Evolutionary conservation across 1,139 yeast genomes (phyloP).

Genomic region (Saccharomyces hybrid): DNA sequence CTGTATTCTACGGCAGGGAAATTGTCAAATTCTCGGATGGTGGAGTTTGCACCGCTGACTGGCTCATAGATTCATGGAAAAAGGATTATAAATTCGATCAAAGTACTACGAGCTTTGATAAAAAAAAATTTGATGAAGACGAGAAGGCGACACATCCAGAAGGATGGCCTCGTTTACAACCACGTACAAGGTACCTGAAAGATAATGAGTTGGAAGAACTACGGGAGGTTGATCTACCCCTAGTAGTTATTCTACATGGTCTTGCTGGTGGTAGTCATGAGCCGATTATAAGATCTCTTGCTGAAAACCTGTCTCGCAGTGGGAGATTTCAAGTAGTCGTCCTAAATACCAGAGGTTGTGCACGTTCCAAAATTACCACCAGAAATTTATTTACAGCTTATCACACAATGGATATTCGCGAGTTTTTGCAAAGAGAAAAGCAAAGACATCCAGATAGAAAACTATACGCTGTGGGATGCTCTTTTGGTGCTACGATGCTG

Average conservation of each 20-base stretch:
- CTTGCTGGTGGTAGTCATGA: slow-evolving; percentile 92
- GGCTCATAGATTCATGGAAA: slow-evolving; percentile 44
- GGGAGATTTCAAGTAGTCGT: slow-evolving; percentile 59
- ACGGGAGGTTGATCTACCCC: slow-evolving; percentile 44
- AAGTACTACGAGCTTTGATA: slow-evolving; percentile 23
- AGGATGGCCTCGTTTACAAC: slow-evolving; percentile 68
- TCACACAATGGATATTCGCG: slow-evolving; percentile 66
- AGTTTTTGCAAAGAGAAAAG: slow-evolving; percentile 46
- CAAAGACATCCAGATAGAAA: slow-evolving; percentile 61
- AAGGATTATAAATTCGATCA: slow-evolving; percentile 34
- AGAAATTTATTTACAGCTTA: slow-evolving; percentile 69
- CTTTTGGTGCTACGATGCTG: slow-evolving; percentile 79
- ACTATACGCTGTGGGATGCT: slow-evolving; percentile 71
- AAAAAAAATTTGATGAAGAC: slow-evolving; percentile 42
- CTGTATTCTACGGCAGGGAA: slow-evolving; percentile 72
- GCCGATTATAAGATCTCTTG: slow-evolving; percentile 65
- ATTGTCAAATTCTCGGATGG: slow-evolving; percentile 51
- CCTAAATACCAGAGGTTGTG: slow-evolving; percentile 79
- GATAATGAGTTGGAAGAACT: slow-evolving; percentile 40
- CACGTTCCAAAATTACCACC: slow-evolving; percentile 69
- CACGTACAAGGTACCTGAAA: slow-evolving; percentile 66
- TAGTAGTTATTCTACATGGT: slow-evolving; percentile 72
- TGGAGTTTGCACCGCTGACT: slow-evolving; percentile 72
- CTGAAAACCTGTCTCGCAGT: slow-evolving; percentile 29
- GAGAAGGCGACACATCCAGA: slow-evolving; percentile 52